Evolutionary conservation across 768 basidiomycete species (phyloP).

Genomic region (Rhizopogon roseolus): DNA sequence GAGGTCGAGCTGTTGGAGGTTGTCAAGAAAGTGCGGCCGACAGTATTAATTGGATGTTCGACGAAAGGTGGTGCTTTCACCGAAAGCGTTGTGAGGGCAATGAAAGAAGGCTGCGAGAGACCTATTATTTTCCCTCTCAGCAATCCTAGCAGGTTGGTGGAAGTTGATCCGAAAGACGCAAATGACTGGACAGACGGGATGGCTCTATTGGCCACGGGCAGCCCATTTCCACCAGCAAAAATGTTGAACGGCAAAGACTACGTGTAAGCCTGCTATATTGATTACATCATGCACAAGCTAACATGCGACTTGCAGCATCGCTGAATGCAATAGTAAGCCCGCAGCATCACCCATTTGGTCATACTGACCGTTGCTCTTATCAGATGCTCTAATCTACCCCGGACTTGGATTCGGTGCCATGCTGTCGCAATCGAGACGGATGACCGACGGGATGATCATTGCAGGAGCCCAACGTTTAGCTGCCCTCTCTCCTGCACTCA

Average conservation of each 20-base stretch:
- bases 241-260: constrained; percentile 64
- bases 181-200: constrained; percentile 77
- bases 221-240: constrained; percentile 73
- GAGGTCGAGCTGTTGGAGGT: constrained; percentile 60
- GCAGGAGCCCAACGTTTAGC: constrained; percentile 75
- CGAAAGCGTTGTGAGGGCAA: constrained; percentile 61
- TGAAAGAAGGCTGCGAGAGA: constrained; percentile 63
- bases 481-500: constrained; percentile 66
- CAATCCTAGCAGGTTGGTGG: constrained; percentile 75
- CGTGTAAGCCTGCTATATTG: constrained; percentile 37
- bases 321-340: constrained; percentile 63
- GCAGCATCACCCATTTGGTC: not conserved
- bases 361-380: not conserved
- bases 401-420: constrained; percentile 82
- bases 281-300: not conserved
- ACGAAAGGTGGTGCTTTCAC: constrained; percentile 76
- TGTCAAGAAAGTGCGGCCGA: constrained; percentile 69
- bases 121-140: constrained; percentile 84
- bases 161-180: constrained; percentile 67
- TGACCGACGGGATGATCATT: constrained; percentile 88
- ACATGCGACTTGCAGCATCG: constrained; percentile 42
- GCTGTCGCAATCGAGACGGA: constrained; percentile 51
- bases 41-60: constrained; percentile 81
- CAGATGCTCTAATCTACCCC: constrained; percentile 78
- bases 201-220: constrained; percentile 80